phyloP scores from a whole-genome alignment of 228 moss, liverwort and hornwort genomes.

The Sphagnum magellanicum region DNA sequence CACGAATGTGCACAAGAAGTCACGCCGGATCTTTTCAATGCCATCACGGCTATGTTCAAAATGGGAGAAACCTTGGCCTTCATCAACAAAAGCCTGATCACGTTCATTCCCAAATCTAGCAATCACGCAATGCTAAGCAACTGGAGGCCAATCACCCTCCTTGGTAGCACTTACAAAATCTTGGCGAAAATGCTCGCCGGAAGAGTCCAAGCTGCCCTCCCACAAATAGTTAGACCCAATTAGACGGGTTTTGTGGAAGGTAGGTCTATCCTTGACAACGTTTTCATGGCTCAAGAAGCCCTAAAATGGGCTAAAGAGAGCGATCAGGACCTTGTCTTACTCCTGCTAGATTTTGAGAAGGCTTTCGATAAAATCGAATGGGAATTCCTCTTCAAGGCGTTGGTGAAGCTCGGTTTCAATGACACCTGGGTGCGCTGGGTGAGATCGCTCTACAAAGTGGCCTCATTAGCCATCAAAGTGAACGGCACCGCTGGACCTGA shows the following conservation, averaged over 20 bases:
- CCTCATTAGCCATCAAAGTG: neutral
- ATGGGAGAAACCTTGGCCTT: too few species aligned
- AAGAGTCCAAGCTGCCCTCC: neutral
- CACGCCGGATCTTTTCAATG: too few species aligned
- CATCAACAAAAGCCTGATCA: neutral
- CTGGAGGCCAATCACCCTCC: neutral
- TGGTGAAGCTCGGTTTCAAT: neutral
- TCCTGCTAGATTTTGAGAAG: neutral
- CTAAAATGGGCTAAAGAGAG: neutral
- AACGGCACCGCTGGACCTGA: accelerated
- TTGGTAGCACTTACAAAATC: neutral
- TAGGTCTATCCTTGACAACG: neutral
- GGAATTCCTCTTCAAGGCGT: neutral
- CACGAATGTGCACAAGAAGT: too few species aligned
- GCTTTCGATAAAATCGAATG: neutral
- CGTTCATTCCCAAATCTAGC: neutral
- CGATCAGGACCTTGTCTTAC: neutral
- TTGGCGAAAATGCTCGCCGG: neutral
- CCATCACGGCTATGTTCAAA: too few species aligned
- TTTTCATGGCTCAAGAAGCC: neutral
- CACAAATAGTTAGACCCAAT: neutral
- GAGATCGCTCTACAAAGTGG: neutral
- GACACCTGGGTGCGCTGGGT: neutral
- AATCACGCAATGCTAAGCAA: neutral
- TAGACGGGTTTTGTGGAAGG: neutral